Evolutionary conservation across 805 yeast species (phyloP).

Genomic region (Spathaspora sp.): DNA sequence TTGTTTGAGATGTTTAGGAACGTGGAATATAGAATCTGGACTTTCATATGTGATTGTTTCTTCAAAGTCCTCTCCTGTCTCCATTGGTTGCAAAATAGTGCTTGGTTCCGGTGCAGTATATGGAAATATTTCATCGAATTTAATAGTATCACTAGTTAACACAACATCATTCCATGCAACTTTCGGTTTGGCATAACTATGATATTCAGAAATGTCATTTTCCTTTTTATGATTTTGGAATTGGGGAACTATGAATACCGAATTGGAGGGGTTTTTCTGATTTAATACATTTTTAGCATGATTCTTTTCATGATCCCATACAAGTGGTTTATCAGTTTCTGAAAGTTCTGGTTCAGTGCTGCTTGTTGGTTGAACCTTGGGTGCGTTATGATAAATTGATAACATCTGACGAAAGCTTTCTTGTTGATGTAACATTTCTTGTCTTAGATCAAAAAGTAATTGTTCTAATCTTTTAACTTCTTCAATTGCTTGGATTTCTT

Average conservation of each 20-base stretch:
- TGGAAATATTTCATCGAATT: background rate
- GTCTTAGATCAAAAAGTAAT: conserved; percentile 2
- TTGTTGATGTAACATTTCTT: conserved; percentile 5
- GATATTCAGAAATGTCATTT: background rate
- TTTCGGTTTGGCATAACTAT: conserved; percentile 17
- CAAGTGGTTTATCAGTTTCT: background rate
- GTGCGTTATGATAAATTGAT: background rate
- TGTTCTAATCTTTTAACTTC: conserved; percentile 5
- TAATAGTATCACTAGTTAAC: background rate
- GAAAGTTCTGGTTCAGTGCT: background rate
- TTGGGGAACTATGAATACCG: conserved; percentile 20
- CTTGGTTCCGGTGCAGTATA: background rate
- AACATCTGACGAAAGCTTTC: conserved; percentile 2
- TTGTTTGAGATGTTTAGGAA: background rate
- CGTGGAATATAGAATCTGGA: background rate
- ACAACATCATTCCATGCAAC: conserved; percentile 2
- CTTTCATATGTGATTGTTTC: background rate
- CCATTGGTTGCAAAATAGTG: background rate
- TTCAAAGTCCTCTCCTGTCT: background rate
- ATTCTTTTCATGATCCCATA: background rate
- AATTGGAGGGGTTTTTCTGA: conserved; percentile 16
- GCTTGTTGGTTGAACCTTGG: background rate
- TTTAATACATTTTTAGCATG: conserved; percentile 14
- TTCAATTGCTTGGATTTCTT: background rate
- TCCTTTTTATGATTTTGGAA: conserved; percentile 13